Percentiles rank a stretch among this genome's conserved stretches.
Evolutionary conservation across 179 eudicot genomes (phyloP).

Genomic region (Silene coronaria): DNA sequence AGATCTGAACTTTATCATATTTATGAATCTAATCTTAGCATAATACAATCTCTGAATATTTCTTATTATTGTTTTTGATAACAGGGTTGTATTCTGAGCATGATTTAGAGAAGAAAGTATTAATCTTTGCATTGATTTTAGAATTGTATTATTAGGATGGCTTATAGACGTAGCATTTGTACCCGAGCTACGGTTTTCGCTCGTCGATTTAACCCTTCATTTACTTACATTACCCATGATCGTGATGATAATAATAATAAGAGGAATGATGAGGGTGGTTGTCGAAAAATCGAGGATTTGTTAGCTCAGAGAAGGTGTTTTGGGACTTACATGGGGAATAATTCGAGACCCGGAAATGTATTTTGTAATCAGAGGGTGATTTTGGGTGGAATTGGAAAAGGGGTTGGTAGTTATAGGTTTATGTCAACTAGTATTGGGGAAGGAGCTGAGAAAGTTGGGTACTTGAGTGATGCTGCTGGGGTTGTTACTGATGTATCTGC

Average conservation of each 20-base stretch:
- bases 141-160: slow-evolving; percentile 35
- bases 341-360: slow-evolving; percentile 15
- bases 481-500: slow-evolving; percentile 42
- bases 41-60: background rate
- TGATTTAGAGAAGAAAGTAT: background rate
- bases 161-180: slow-evolving; percentile 59
- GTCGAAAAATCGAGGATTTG: slow-evolving; percentile 13
- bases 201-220: slow-evolving; percentile 40
- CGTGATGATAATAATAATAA: slow-evolving; percentile 16
- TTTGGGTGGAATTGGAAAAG: slow-evolving; percentile 26
- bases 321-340: slow-evolving; percentile 23
- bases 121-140: background rate
- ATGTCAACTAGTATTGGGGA: slow-evolving; percentile 57
- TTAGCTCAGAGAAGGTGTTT: slow-evolving; percentile 27
- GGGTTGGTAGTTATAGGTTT: slow-evolving; percentile 31
- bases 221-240: slow-evolving; percentile 38
- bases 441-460: slow-evolving; percentile 35
- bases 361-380: slow-evolving; percentile 17
- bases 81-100: background rate
- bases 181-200: slow-evolving; percentile 43
- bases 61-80: background rate
- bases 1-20: background rate
- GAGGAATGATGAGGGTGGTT: background rate
- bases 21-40: background rate
- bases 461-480: slow-evolving; percentile 46